Evolutionary conservation across 1,284 basidiomycete species (phyloP), one percentile per base, ranked within the genome.

Genomic region (Pseudomicrostroma phylloplanum): DNA sequence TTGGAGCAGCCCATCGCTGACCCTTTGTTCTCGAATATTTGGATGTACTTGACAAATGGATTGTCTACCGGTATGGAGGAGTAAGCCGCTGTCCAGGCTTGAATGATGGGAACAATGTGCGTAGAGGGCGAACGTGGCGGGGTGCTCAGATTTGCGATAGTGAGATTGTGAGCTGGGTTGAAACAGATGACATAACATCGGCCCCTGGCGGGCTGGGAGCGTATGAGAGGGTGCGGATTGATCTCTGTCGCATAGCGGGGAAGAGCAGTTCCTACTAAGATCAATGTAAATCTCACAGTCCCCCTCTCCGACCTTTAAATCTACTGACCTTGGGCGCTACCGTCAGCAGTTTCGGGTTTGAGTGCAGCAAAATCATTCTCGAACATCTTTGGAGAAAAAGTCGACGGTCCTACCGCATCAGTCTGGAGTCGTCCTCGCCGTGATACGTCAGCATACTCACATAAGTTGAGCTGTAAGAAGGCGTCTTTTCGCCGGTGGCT

Each of bases 1-100:
- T 96, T 96, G 11, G 89, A 92, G 76, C 91, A 94, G 8, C 93
- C 93, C 93, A 96, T 96, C 82, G 92, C 92, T 1, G 87, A 82
- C 6, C 92, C 93, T 80, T 94, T 94, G 81, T 96, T 96, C 88
- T 96, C 81, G 57, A 82, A 82, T 61, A 80, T 76, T 64, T 79
- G 78, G 25, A 80, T 70, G 58, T 79, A 80, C 57, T 65, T 61
- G 46, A 80, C 69, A 46, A 75, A 78, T 0, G 76, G 66, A 41
- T 79, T 72, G 26, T 79, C 78, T 2, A 51, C 48, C 11, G 70
- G 61, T 54, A 79, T 78, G 55, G 64, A 62, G 42, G 48, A 58
- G 67, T 78, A 80, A 57, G 78, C 67, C 42, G 63, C 64, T 48
- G 63, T 74, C 93, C 93, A 97, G 69, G 88, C 86, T 1, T 84